Evolutionary conservation across 176 grass and related monocot genomes (phyloP).

Genomic region (Luzula sylvatica): DNA sequence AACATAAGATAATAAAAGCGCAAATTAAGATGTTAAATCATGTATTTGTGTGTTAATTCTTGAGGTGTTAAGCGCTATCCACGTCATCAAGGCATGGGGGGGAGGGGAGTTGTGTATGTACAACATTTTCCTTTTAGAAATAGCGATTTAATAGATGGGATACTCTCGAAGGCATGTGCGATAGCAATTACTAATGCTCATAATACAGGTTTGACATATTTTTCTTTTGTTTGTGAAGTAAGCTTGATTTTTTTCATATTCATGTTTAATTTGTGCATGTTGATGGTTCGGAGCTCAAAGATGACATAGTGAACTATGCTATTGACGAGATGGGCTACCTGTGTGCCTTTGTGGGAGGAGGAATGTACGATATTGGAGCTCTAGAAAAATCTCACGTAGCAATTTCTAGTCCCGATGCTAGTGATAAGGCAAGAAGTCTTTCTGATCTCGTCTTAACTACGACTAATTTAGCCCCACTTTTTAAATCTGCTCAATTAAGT

Average conservation of each 20-base stretch:
- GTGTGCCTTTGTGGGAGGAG: constrained; percentile 34
- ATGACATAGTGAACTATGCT: constrained; percentile 26
- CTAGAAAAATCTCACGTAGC: constrained; percentile 39
- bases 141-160: constrained; percentile 27
- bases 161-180: constrained; percentile 1
- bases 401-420: constrained; percentile 38
- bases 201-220: no score
- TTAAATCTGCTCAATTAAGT: constrained; percentile 29
- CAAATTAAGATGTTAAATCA: no score
- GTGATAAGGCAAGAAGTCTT: constrained; percentile 36
- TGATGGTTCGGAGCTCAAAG: constrained; percentile 31
- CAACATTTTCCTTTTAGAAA: no score
- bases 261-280: constrained; percentile 20
- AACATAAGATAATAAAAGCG: no score
- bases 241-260: constrained; percentile 8
- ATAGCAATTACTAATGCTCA: not conserved
- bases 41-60: no score
- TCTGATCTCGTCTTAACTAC: constrained; percentile 46
- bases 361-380: constrained; percentile 37
- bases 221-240: not conserved
- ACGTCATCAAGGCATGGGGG: no score
- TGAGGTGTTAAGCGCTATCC: no score
- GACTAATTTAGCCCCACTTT: constrained; percentile 22
- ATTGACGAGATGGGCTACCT: constrained; percentile 3
- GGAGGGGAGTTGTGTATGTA: constrained; percentile 10